Conservation (phyloP, 768 basidiomycete genomes). For the Tricholoma hemisulphureum region DNA sequence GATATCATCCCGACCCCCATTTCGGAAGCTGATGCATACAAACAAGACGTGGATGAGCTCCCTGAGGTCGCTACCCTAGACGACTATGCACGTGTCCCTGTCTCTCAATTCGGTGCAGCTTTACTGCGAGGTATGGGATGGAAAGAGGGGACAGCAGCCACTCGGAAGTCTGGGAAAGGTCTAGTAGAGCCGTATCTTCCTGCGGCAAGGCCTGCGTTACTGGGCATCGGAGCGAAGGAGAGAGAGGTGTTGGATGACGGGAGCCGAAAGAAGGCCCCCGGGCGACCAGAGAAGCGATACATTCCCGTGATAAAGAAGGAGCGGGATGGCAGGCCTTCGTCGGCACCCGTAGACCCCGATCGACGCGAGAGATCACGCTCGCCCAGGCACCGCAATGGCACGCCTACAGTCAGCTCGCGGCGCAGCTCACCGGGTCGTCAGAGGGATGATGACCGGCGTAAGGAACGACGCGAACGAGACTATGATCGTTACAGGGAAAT, state of each 20-base stretch:
- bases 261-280: constrained; percentile 48
- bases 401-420: constrained; percentile 45
- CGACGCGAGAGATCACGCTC: constrained; percentile 37
- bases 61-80: constrained; percentile 74
- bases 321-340: constrained; percentile 34
- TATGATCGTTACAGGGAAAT: constrained; percentile 25
- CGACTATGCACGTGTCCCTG: constrained; percentile 88
- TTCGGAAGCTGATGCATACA: constrained; percentile 81
- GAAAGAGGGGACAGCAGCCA: constrained; percentile 78
- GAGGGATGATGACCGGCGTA: constrained; percentile 17
- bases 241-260: constrained; percentile 71
- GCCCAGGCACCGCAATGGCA: constrained; percentile 29
- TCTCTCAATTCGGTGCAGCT: constrained; percentile 91
- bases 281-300: constrained; percentile 71
- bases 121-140: constrained; percentile 96
- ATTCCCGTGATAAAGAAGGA: constrained; percentile 80
- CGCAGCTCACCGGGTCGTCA: constrained; percentile 48
- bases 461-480: constrained; percentile 15
- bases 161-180: constrained; percentile 59
- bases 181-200: constrained; percentile 81
- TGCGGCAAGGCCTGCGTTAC: constrained; percentile 72
- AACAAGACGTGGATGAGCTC: constrained; percentile 78
- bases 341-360: constrained; percentile 13
- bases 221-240: constrained; percentile 95
- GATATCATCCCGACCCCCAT: constrained; percentile 65